These are phyloP conservation scores for Leptodermis oblonga DNA, from an alignment of 257 asterid species.

Conservation along the genomic window DNA sequence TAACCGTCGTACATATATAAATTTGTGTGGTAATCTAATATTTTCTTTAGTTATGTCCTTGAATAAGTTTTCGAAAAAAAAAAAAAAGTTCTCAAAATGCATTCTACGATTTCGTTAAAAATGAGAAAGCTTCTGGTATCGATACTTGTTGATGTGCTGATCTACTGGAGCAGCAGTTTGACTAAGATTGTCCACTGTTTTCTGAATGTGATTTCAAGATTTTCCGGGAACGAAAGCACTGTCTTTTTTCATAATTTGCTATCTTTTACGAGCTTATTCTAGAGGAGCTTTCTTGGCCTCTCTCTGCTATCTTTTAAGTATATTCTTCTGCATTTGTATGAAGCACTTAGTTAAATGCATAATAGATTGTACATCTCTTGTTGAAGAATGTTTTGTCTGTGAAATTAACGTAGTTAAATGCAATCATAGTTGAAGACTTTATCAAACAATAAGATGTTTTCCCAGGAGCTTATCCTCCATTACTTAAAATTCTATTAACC, in stretches of 20 bases:
- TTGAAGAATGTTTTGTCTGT: neutral
- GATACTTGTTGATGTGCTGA: too few relatives aligned
- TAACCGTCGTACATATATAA: neutral
- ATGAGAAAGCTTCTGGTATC: too few relatives aligned
- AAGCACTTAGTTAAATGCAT: too few relatives aligned
- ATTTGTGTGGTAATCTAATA: neutral
- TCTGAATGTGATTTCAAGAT: too few relatives aligned
- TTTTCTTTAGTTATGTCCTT: neutral
- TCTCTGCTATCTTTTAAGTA: neutral
- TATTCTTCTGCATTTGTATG: too few relatives aligned
- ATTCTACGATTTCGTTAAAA: too few relatives aligned
- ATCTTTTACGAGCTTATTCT: neutral
- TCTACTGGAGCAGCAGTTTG: too few relatives aligned
- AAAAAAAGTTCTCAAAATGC: too few relatives aligned
- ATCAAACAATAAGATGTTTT: neutral
- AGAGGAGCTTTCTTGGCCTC: neutral
- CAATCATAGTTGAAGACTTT: neutral
- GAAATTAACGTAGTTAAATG: neutral
- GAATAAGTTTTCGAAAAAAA: neutral
- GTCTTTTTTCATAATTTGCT: neutral
- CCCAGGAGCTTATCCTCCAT: too few relatives aligned
- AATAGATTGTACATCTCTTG: neutral
- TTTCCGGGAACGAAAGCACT: too few relatives aligned
- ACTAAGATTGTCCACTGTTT: too few relatives aligned
- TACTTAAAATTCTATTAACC: too few relatives aligned